phyloP scores from a whole-genome alignment of 1,284 basidiomycete genomes.

The Chiua sp. region DNA sequence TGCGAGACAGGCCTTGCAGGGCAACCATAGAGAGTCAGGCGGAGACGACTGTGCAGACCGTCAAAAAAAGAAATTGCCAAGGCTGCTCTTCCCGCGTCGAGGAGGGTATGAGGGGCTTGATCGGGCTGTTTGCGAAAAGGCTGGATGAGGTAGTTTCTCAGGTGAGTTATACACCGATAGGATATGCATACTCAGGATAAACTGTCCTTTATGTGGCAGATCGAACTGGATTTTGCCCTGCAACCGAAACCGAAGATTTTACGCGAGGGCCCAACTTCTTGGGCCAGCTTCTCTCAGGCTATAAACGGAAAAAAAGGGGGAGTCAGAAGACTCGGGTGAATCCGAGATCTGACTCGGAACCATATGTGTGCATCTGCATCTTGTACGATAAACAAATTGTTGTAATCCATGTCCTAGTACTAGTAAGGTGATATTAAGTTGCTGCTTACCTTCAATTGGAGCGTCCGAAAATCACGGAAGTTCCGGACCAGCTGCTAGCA shows the following conservation, averaged over 20 bases:
- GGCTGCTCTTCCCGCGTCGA: conserved; percentile 12
- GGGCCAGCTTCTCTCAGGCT: too few relatives aligned
- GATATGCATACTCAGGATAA: background rate
- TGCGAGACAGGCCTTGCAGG: conserved; percentile 22
- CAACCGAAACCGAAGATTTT: background rate
- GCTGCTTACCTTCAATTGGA: too few relatives aligned
- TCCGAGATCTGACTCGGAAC: too few relatives aligned
- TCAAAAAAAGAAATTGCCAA: conserved; percentile 2
- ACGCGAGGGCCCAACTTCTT: too few relatives aligned
- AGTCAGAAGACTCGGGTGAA: background rate
- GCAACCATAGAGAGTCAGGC: conserved; percentile 12
- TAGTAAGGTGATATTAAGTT: too few relatives aligned
- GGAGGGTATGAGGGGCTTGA: conserved; percentile 23
- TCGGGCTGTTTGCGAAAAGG: conserved; percentile 11
- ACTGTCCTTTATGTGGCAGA: conserved; percentile 6
- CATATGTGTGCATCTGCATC: too few relatives aligned
- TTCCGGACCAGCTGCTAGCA: too few relatives aligned
- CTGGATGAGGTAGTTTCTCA: conserved; percentile 22
- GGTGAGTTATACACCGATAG: conserved; percentile 8
- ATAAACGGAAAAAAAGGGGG: background rate
- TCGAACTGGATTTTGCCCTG: conserved; percentile 6
- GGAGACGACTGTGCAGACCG: background rate
- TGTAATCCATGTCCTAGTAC: too few relatives aligned
- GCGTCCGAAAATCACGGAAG: too few relatives aligned
- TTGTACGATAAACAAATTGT: too few relatives aligned